phyloP scores from a whole-genome alignment of 306 rosid species.

The Adenanthera pavonina region DNA sequence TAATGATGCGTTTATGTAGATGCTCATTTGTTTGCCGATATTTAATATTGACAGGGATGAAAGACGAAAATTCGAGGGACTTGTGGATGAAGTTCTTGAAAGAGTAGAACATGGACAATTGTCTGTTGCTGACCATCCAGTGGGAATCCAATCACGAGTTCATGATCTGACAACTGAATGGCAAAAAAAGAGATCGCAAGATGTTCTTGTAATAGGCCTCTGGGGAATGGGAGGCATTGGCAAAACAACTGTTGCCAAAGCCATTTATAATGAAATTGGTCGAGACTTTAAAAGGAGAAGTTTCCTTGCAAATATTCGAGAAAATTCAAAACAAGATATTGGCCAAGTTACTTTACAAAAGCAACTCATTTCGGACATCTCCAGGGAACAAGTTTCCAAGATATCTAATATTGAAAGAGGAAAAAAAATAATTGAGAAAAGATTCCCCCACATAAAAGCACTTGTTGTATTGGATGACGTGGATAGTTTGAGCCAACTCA shows the following conservation, averaged over 20 bases:
- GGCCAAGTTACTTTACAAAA: neutral
- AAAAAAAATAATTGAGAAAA: neutral
- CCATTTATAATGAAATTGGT: neutral
- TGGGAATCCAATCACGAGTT: neutral
- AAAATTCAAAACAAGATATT: neutral
- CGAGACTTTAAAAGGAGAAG: neutral
- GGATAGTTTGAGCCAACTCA: neutral
- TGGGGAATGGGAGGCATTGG: constrained; percentile 20
- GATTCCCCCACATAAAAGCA: neutral
- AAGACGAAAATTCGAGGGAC: neutral
- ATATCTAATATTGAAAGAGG: neutral
- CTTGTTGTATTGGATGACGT: neutral
- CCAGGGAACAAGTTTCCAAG: neutral
- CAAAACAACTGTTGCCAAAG: neutral
- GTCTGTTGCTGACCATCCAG: neutral
- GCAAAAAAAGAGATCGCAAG: neutral
- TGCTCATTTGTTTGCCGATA: neutral
- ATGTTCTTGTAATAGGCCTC: neutral
- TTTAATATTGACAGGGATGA: neutral
- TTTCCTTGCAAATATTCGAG: neutral
- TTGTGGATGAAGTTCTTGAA: neutral
- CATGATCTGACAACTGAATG: neutral
- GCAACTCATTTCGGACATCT: neutral
- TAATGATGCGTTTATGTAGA: neutral
- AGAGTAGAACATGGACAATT: neutral